A percentile compares a stretch with the other conserved stretches of the same genome.
These are phyloP conservation scores for Eutrema japonicum DNA, from an alignment of 345 rosid genomes.

Conservation along the genomic window DNA sequence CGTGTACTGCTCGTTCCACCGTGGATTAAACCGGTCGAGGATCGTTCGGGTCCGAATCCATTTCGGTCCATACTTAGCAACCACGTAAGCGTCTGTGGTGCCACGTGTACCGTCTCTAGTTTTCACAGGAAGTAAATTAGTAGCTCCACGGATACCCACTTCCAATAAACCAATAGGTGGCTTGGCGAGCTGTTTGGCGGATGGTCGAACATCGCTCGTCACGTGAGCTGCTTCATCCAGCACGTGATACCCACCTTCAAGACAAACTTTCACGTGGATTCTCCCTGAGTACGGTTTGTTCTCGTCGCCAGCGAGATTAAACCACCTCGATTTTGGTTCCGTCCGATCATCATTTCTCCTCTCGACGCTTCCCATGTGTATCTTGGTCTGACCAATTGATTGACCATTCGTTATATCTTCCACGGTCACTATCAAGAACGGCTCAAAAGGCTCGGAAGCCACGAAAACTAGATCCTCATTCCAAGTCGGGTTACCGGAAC, in stretches of 20 bases:
- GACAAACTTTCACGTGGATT: constrained; percentile 71
- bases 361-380: constrained; percentile 73
- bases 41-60: constrained; percentile 90
- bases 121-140: constrained; percentile 77
- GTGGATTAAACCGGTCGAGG: constrained; percentile 83
- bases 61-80: constrained; percentile 89
- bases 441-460: constrained; percentile 95
- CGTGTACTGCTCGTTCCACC: constrained; percentile 93
- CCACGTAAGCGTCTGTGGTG: constrained; percentile 85
- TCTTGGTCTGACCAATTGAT: constrained; percentile 65
- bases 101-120: constrained; percentile 90
- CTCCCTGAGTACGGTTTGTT: constrained; percentile 72
- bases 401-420: constrained; percentile 65
- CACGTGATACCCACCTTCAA: constrained; percentile 95
- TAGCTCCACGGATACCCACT: constrained; percentile 85
- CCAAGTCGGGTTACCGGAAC: constrained; percentile 77
- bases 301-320: constrained; percentile 74
- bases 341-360: constrained; percentile 63
- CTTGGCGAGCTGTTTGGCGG: constrained; percentile 78
- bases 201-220: constrained; percentile 86
- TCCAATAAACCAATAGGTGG: constrained; percentile 84
- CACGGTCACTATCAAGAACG: constrained; percentile 68
- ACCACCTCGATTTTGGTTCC: constrained; percentile 79
- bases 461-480: constrained; percentile 91
- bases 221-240: constrained; percentile 92